Percentiles rank a stretch among this genome's conserved stretches.
Evolutionary conservation across 1,284 basidiomycete species (phyloP).

Genomic region (Ceratobasidium sp.): DNA sequence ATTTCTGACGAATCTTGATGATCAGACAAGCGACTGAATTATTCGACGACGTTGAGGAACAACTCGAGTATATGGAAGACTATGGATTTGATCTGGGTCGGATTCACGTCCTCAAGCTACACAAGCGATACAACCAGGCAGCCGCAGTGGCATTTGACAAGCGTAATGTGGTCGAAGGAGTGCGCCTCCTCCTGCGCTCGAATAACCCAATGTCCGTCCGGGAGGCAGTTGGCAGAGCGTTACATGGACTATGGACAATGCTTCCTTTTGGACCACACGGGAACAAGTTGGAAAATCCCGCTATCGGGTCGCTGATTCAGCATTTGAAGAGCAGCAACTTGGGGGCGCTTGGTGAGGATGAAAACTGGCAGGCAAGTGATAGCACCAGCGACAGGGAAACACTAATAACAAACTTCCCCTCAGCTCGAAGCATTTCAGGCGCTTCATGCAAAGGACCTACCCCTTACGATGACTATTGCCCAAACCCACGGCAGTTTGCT

Average conservation of each 20-base stretch:
- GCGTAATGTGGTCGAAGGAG: constrained; percentile 47
- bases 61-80: constrained; percentile 65
- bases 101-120: constrained; percentile 57
- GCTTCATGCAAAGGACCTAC: background rate
- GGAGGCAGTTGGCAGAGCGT: constrained; percentile 62
- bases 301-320: background rate
- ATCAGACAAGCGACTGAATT: constrained; percentile 54
- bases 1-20: background rate
- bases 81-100: constrained; percentile 61
- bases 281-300: background rate
- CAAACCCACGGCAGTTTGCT: background rate
- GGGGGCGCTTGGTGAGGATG: background rate
- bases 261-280: constrained; percentile 49
- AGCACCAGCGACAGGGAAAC: background rate
- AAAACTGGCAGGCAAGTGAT: background rate
- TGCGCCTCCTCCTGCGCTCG: background rate
- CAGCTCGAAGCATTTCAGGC: constrained; percentile 23
- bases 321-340: background rate
- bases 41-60: constrained; percentile 55
- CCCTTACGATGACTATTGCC: background rate
- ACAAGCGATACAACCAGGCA: constrained; percentile 58
- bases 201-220: background rate
- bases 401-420: background rate
- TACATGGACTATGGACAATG: constrained; percentile 54
- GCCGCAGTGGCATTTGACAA: constrained; percentile 62